Base-by-base conservation (phyloP, 116 monocot species). In the Trichopus zeylanicus region DNA sequence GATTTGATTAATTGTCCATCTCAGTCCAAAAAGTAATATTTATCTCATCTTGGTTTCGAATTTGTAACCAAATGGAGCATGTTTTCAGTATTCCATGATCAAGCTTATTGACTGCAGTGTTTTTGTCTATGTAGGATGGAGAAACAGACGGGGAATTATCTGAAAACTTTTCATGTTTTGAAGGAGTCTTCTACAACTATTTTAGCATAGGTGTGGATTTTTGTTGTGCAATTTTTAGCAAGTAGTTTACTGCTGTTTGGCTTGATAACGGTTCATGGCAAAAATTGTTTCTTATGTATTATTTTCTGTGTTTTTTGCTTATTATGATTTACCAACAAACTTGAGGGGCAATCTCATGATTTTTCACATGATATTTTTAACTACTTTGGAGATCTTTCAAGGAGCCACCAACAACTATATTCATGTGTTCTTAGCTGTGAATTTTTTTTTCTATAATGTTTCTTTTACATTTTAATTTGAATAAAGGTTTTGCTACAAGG, bases 121-220 rank as follows among this genome's bases (percentile, higher is more conserved):
- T 29, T 31, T 39, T 38, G 13, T 62, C 10, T 29, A 39, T 68
- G 32, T 53, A 84, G 84, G 84, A 79, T 38, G 65, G 38, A 24
- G 46, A 68, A 34, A 53, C 46, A 47, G 57, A 58, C 23, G 71
- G 29, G 7, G 63, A 70, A 22, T 64, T 60, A 57, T 73, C 70
- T 53, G 71, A 67, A 65, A 70, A 64, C 26, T 32, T 62, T 29
- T 70, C 70, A 18, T 77, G 57, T 65, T 70, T 73, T 68, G 77
- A 73, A 46, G 85, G 85, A 61, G 73, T 80, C 28, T 85, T 85
- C 57, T 85, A 80, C 70, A 85, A 80, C 55, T 85, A 85, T 53
- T 80, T 85, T 35, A 85, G 85, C 64, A 80, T 85, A 55, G 85
- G 85, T 85, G 62, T 22, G 31, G 22, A 21, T 38, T 39, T 70